Base-by-base conservation (phyloP, 1,284 basidiomycete genomes). In the Apiotrichum montevideense region DNA sequence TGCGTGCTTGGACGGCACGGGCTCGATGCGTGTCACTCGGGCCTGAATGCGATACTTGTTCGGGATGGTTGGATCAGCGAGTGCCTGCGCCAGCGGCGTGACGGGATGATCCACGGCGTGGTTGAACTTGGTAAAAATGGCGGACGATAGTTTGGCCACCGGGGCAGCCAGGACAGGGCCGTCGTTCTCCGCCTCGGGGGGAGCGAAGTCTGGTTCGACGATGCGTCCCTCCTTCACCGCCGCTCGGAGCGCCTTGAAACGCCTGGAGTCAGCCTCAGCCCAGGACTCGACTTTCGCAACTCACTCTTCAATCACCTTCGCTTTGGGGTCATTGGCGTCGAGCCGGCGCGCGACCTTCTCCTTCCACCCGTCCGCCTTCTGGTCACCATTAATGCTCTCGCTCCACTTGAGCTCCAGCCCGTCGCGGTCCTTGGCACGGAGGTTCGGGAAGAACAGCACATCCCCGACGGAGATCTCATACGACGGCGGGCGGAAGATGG, bases 371-470 rank as follows among this genome's bases (percentile, higher is more conserved):
- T 45, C 35, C 3, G 29, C 41, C 21, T 13, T 37, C 49, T 69
- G 67, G 21, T 66, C 56, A 14, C 52, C 32, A 9, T 66, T 69
- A 15, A 66, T 52, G 32, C 51, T 54, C 35, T 74, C 65, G 9
- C 61, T 62, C 71, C 71, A 74, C 2, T 46, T 63, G 44, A 70
- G 52, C 48, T 72, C 69, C 35, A 74, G 43, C 10, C 15, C 63
- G 5, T 52, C 40, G 52, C 62, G 62, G 33, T 47, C 15, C 45
- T 67, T 64, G 34, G 50, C 52, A 6, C 64, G 55, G 1, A 74
- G 42, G 54, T 74, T 74, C 6, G 46, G 33, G 47, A 71, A 50
- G 21, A 42, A 41, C 29, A 32, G 6, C 11, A 13, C 10, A 29
- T 50, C 32, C 39, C 33, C 11, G 1, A 15, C 21, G 2, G 14